Evolutionary conservation across 2,329 filamentous ascomycete species (phyloP), one percentile per base, ranked within the genome.

Genomic region (Cryoendolithus antarcticus): DNA sequence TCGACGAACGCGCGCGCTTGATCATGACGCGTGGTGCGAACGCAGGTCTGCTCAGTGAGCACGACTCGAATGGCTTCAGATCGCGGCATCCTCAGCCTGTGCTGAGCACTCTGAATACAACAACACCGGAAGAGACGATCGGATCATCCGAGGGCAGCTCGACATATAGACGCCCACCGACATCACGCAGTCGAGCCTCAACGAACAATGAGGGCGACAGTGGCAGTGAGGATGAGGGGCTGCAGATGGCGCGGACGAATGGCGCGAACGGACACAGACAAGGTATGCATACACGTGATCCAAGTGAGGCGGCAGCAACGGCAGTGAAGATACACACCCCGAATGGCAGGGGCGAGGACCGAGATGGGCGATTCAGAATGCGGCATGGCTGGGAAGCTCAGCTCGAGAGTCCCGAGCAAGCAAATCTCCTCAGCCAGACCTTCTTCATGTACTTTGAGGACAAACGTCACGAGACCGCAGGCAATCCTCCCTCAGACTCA

Each of bases 401-500:
- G 60, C 86, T 93, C 58, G 82, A 86, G 56, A 93, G 83, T 4
- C 83, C 86, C 50, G 86, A 94, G 56, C 88, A 93, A 53, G 82
- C 93, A 51, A 82, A 82, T 41, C 74, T 86, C 48, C 70, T 94
- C 47, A 53, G 48, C 32, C 40, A 94, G 82, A 93, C 86, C 50
- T 98, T 93, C 77, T 96, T 94, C 68, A 96, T 96, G 89, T 98
- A 98, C 64, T 98, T 84, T 62, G 95, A 89, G 47, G 91, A 98
- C 62, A 96, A 96, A 63, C 81, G 89, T 38, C 91, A 98, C 63
- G 91, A 96, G 59, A 91, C 86, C 13, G 89, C 86, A 29, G 91
- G 86, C 13, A 86, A 88, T 49, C 85, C 86, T 10, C 85, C 86
- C 57, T 72, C 76, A 38, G 45, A 48, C 12, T 52, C 48, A 37